Base-by-base conservation (phyloP, 2,329 filamentous ascomycete species). In the Alternaria ventricosa region DNA sequence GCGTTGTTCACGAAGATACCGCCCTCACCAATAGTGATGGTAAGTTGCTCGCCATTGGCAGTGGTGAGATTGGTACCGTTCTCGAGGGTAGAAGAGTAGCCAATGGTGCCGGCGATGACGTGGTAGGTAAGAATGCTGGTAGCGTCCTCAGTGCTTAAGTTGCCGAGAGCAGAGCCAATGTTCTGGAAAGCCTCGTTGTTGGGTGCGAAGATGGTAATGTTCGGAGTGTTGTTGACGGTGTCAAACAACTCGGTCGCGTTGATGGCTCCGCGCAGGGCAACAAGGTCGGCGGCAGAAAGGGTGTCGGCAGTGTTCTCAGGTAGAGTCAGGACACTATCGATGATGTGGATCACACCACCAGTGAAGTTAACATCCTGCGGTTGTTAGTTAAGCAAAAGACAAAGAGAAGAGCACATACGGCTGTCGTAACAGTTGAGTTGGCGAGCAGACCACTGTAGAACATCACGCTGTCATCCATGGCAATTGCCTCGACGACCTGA, bases 201-300 rank as follows among this genome's bases (percentile, higher is more conserved):
- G 2, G 90, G 89, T 0, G 86, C 88, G 67, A 92, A 91, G 65
- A 92, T 82, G 59, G 90, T 92, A 43, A 91, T 67, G 71, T 88
- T 82, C 27, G 72, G 69, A 9, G 79, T 72, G 12, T 64, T 68
- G 63, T 83, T 77, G 33, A 89, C 73, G 18, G 81, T 76, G 3
- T 79, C 69, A 20, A 81, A 66, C n/a, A 83, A 72, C 64, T 80
- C 71, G 23, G 82, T 79, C 5, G 73, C 68, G 20, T 76, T 78
- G 47, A 82, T 66, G n/a, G 82, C 82, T 41, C 81, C 82, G 58
- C 75, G 75, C 36, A 83, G 70, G n/a, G 79, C 75, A 27, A 80
- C 80, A 12, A 84, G 75, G 62, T 76, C 76, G 22, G 77, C 73
- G 9, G 75, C 72, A 10, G 66, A 56, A 10, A 79, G 75, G n/a